Evolutionary conservation across 1,284 basidiomycete genomes (phyloP).

Genomic region (Gomphus sp.): DNA sequence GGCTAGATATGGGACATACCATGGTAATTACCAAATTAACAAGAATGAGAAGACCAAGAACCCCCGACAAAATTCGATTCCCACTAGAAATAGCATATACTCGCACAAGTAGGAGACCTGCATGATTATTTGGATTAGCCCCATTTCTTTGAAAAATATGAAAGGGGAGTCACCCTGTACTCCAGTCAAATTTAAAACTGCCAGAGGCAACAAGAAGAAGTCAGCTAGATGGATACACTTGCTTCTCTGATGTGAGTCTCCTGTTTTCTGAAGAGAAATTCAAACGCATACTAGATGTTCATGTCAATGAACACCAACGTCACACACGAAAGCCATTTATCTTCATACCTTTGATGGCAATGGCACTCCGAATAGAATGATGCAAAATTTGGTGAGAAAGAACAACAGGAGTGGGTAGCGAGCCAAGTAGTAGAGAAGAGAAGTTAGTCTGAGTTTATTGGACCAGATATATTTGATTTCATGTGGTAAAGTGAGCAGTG

Average conservation of each 20-base stretch:
- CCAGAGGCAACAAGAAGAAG: no score
- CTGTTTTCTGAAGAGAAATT: no score
- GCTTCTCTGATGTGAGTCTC: no score
- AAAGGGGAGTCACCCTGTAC: background rate
- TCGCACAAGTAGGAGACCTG: background rate
- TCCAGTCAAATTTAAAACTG: background rate
- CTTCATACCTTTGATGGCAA: background rate
- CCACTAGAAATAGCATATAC: background rate
- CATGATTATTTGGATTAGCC: background rate
- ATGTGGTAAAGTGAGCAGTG: background rate
- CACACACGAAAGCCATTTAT: background rate
- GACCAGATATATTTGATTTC: background rate
- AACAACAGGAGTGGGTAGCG: background rate
- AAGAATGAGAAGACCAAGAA: background rate
- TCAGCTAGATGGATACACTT: no score
- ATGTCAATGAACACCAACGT: background rate
- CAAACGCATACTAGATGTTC: background rate
- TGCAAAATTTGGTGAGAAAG: background rate
- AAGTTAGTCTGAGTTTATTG: background rate
- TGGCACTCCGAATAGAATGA: background rate
- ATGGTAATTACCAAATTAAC: no score
- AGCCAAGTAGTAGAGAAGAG: background rate
- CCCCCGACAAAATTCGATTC: background rate
- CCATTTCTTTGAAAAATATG: background rate
- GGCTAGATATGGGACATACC: no score